A percentile compares a stretch with the other conserved stretches of the same genome.
Conservation (phyloP, 805 yeast species). For the Candida nonsorbophila region DNA sequence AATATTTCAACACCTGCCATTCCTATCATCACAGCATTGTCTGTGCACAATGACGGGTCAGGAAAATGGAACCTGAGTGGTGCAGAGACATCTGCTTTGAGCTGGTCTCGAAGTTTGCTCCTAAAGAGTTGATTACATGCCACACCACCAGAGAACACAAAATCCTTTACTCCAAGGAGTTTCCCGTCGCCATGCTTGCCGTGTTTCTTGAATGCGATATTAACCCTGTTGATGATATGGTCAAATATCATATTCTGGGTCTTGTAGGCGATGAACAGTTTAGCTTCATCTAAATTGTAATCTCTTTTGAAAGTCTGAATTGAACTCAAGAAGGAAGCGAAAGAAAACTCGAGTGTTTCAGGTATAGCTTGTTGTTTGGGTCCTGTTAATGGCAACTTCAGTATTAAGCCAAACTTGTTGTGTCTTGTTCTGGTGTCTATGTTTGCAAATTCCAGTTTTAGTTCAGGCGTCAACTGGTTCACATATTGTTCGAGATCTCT, state of each 20-base stretch:
- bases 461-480: conserved; percentile 20
- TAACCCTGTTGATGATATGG: conserved; percentile 66
- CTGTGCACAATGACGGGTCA: conserved; percentile 71
- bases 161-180: conserved; percentile 40
- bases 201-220: conserved; percentile 41
- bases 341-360: conserved; percentile 48
- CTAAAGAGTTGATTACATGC: conserved; percentile 68
- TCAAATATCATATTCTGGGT: conserved; percentile 64
- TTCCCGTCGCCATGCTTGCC: conserved; percentile 32
- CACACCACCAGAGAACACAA: conserved; percentile 93
- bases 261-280: conserved; percentile 48
- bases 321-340: conserved; percentile 68
- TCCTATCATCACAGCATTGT: conserved; percentile 95
- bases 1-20: conserved; percentile 91
- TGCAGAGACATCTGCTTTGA: conserved; percentile 14
- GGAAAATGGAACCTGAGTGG: conserved; percentile 57
- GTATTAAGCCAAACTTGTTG: conserved; percentile 19
- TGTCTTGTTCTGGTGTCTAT: conserved; percentile 15
- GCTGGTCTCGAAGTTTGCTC: conserved; percentile 34
- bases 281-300: conserved; percentile 14
- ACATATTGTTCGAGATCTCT: conserved; percentile 67
- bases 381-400: conserved; percentile 27
- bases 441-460: conserved; percentile 16
- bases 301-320: conserved; percentile 27
- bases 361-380: conserved; percentile 25